Base-by-base conservation (phyloP, 805 yeast genomes). In the Metschnikowia hibisci region DNA sequence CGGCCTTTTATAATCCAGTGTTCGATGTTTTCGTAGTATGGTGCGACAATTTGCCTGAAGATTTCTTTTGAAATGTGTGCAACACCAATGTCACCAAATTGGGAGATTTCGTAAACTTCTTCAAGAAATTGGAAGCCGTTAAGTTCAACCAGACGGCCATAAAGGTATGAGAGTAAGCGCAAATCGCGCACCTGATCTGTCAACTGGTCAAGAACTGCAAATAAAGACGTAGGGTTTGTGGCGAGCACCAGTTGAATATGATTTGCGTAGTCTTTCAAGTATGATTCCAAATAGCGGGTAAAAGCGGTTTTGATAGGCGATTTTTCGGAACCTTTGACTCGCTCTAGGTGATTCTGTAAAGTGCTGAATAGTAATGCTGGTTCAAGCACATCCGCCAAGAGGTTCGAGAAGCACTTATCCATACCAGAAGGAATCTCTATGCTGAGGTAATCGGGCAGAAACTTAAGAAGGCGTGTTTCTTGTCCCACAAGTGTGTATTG, bases 1-100 rank as follows among this genome's bases (percentile, higher is more conserved):
- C 76, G 78, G 1, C 96, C 97, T 33, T 73, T 63, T 0, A 78
- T 59, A 2, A 88, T 57, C 97, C 97, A 91, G 33, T 71, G 69
- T 31, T 72, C 69, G 4, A 86, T 52, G 25, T 80, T 69, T 31
- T 76, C 78, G 42, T 72, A 73, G 57, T 87, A 87, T 1, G 95
- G 87, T 5, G 64, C 64, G 0, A 76, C 61, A 3, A 79, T 68
- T 25, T 69, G 68, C 3, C 58, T 41, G 42, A 81, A 76, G 15
- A 85, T 63, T 4, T 62, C 52, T 0, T 39, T 34, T 0, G 87
- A 67, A 11, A 80, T 54, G 0, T 57, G 48, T 27, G 68, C 55
- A 2, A 88, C 69, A 4, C 68, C 48, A 7, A 57, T 50, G 56
- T 91, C 95, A 1, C 96, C 96, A 56, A 80, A 80, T 22, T 66